Base-by-base conservation (phyloP, 192 early-diverging fungal species). In the Rhizophagus prolifer region DNA sequence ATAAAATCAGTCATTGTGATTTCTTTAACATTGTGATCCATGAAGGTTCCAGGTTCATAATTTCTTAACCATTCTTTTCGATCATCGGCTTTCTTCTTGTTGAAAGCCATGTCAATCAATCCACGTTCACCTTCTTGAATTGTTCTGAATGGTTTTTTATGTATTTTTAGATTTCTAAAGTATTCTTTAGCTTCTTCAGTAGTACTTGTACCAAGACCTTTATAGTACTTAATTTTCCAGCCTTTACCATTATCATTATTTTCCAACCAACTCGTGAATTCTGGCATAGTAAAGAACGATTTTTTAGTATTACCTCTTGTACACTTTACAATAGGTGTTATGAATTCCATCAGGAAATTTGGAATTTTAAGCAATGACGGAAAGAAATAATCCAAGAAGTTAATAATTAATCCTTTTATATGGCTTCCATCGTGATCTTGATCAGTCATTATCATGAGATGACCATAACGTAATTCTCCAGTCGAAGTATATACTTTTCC, bases 401-500 rank as follows among this genome's bases (percentile, higher is more conserved):
- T 99, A 82, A 99, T 92, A 26, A 99, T 89, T 6, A 99, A 88
- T 28, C 96, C 97, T 82, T 99, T 99, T 54, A 98, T 98, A 76
- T 97, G 96, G 25, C 94, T 96, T 38, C 96, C 96, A 77, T 98
- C 96, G 71, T 95, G 92, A 88, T 97, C 95, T 89, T 85, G 97
- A 91, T 99, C 97, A 5, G 96, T 94, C 97, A 99, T 99, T 70
- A 98, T 96, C 91, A 99, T 97, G 14, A 99, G 85, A 70, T 93
- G 91, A 0, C 97, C 97, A 80, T 99, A 99, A 69, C 97, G 88
- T 82, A 99, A 83, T 38, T 91, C 86, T 26, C 91, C 84, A 0
- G 87, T 82, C 58, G 86, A 88, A 30, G 86, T 85, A 80, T 99
- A 99, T 19, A 85, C 88, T 74, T 88, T 89, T 61, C 90, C 92